A percentile compares a stretch with the other conserved stretches of the same genome.
Evolutionary conservation across 208 protist species (phyloP).

Genomic region (Trypanosomatidae sp.): DNA sequence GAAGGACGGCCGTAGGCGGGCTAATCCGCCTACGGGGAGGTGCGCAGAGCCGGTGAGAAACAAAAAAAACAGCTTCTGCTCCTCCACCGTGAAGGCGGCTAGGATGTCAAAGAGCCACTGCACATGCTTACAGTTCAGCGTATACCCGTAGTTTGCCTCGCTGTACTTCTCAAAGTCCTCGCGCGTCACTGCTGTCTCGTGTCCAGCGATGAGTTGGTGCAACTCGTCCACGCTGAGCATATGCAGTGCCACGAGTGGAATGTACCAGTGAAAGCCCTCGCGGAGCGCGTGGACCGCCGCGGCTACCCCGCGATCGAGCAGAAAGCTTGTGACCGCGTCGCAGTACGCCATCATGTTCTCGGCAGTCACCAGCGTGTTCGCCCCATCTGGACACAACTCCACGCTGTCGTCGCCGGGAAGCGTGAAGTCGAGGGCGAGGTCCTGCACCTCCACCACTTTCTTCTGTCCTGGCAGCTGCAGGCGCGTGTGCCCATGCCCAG

Average conservation of each 20-base stretch:
- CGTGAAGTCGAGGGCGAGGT: slow-evolving; percentile 73
- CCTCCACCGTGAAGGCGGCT: slow-evolving; percentile 57
- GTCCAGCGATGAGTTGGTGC: slow-evolving; percentile 55
- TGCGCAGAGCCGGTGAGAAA: slow-evolving; percentile 88
- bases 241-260: slow-evolving; percentile 60
- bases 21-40: slow-evolving; percentile 84
- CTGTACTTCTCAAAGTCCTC: slow-evolving; percentile 76
- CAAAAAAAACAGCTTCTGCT: slow-evolving; percentile 83
- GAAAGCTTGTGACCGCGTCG: slow-evolving; percentile 50
- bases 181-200: slow-evolving; percentile 49
- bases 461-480: slow-evolving; percentile 38
- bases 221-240: slow-evolving; percentile 74
- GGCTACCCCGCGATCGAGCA: slow-evolving; percentile 69
- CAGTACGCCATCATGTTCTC: slow-evolving; percentile 74
- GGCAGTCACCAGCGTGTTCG: slow-evolving; percentile 40
- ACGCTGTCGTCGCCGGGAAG: slow-evolving; percentile 70
- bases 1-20: slow-evolving; percentile 69
- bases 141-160: slow-evolving; percentile 88
- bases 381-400: slow-evolving; percentile 49
- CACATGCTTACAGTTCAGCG: slow-evolving; percentile 68
- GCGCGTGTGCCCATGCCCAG: not conserved
- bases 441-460: slow-evolving; percentile 41
- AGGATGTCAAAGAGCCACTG: slow-evolving; percentile 89
- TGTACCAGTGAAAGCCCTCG: slow-evolving; percentile 72
- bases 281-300: slow-evolving; percentile 54